phyloP scores from a whole-genome alignment of 805 yeast genomes.

The Hanseniaspora osmophila region DNA sequence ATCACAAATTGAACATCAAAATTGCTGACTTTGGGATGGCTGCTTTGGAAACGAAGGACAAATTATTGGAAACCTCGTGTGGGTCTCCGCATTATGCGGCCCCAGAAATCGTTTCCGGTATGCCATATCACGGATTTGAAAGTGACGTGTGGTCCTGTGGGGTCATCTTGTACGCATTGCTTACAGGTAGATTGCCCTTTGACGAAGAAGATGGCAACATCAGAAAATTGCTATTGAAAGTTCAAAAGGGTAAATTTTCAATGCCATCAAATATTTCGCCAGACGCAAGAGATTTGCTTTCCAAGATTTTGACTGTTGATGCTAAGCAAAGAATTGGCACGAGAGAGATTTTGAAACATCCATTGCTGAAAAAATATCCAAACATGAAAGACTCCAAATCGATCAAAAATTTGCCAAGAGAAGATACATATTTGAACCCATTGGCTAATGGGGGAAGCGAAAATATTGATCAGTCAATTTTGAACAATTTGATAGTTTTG shows the following conservation, averaged over 20 bases:
- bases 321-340: slow-evolving; percentile 72
- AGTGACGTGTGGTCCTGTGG: slow-evolving; percentile 98
- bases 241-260: slow-evolving; percentile 74
- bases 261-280: slow-evolving; percentile 68
- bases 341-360: slow-evolving; percentile 64
- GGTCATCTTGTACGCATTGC: slow-evolving; percentile 78
- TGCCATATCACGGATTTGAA: slow-evolving; percentile 90
- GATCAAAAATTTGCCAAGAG: slow-evolving; percentile 25
- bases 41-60: slow-evolving; percentile 73
- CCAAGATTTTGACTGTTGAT: slow-evolving; percentile 67
- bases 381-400: slow-evolving; percentile 22
- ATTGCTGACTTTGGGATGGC: slow-evolving; percentile 99
- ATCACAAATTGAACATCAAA: slow-evolving; percentile 75
- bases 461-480: slow-evolving; percentile 54
- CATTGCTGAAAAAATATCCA: slow-evolving; percentile 61
- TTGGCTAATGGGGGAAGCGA: slow-evolving; percentile 24
- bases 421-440: slow-evolving; percentile 26
- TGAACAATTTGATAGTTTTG: slow-evolving; percentile 60
- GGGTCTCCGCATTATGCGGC: slow-evolving; percentile 98
- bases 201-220: slow-evolving; percentile 80
- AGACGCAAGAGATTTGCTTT: slow-evolving; percentile 79
- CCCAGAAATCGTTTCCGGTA: slow-evolving; percentile 93
- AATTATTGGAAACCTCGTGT: slow-evolving; percentile 82
- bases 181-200: slow-evolving; percentile 91
- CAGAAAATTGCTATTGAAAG: slow-evolving; percentile 72